Base-by-base conservation (phyloP, 106 monocot species). In the Gastrodia elata region DNA sequence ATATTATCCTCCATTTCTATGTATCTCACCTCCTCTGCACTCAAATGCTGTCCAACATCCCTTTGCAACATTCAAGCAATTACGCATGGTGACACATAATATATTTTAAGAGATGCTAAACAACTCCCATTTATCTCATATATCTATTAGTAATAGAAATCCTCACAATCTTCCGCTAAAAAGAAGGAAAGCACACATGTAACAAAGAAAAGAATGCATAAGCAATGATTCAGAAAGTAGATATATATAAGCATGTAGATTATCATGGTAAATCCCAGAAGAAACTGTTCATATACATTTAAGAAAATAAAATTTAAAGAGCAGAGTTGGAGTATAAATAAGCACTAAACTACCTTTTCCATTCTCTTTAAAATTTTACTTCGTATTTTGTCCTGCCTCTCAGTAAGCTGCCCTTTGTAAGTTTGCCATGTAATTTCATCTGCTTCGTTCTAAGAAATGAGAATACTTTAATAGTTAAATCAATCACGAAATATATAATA, bases 401-500 rank as follows among this genome's bases (percentile, higher is more conserved):
- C 97, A 3, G 97, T 98, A 36, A 98, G 88, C 61, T 87, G 93
- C 27, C 97, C 97, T 73, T 88, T 93, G 78, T 82, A 93, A 57
- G 83, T 88, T 84, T 97, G 92, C 97, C 97, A 97, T 16, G 97
- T 97, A 43, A 97, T 46, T 79, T 97, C 95, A 68, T 92, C 90
- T 71, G 79, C 80, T 79, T 75, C 90, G 77, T 81, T 71, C 97
- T 97, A 86, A 13, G 78, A 85, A 35, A 85, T n/a, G 44, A 14
- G 6, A 41, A 25, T 26, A 49, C 18, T 32, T 39, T 38, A 68
- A 39, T 26, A 33, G 22, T 68, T 49, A 38, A 78, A 40, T 46
- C 24, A 2, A 40, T 38, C 20, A 67, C 16, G 38, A 36, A 7
- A 33, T 7, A 38, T 20, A 10, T n/a, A 35, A 27, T 67, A 37